Evolutionary conservation across 768 basidiomycete genomes (phyloP).

Genomic region (Tulasnella sp.): DNA sequence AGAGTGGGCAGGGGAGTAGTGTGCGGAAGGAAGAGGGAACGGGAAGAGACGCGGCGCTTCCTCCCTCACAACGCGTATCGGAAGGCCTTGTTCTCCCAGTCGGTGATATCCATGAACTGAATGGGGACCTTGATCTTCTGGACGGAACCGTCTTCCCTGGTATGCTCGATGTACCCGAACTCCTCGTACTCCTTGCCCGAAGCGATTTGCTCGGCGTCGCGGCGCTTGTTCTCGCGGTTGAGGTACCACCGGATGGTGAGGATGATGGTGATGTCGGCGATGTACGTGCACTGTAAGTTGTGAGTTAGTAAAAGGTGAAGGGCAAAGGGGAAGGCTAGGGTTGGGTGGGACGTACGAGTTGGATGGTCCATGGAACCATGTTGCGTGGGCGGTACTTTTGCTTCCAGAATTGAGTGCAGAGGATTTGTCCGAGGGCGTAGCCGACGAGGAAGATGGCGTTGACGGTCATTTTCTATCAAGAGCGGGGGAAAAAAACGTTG

Average conservation of each 20-base stretch:
- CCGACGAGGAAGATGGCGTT: slow-evolving; percentile 17
- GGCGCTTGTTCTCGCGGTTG: slow-evolving; percentile 16
- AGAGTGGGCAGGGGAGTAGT: no score
- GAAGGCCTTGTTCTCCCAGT: slow-evolving; percentile 9
- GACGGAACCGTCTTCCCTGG: not conserved
- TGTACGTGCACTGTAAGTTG: not conserved
- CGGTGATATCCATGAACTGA: slow-evolving; percentile 8
- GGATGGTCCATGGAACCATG: slow-evolving; percentile 15
- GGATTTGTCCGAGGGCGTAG: slow-evolving; percentile 13
- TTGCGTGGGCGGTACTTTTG: slow-evolving; percentile 14
- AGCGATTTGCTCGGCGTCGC: slow-evolving; percentile 11
- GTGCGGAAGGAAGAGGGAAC: no score
- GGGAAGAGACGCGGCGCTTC: no score
- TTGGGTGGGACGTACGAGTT: not conserved
- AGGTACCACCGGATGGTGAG: slow-evolving; percentile 13
- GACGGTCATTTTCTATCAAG: slow-evolving; percentile 14
- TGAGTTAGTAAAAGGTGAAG: not conserved
- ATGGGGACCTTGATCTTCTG: slow-evolving; percentile 7
- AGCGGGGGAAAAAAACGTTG: no score
- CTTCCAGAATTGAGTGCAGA: slow-evolving; percentile 16
- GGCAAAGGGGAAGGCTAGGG: not conserved
- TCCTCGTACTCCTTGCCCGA: slow-evolving; percentile 13
- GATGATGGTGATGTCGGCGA: slow-evolving; percentile 7
- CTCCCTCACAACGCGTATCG: slow-evolving; percentile 5
- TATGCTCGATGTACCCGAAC: slow-evolving; percentile 8